A percentile compares a stretch with the other conserved stretches of the same genome.
phyloP scores from a whole-genome alignment of 768 basidiomycete genomes.

The Russula dissimulans region DNA sequence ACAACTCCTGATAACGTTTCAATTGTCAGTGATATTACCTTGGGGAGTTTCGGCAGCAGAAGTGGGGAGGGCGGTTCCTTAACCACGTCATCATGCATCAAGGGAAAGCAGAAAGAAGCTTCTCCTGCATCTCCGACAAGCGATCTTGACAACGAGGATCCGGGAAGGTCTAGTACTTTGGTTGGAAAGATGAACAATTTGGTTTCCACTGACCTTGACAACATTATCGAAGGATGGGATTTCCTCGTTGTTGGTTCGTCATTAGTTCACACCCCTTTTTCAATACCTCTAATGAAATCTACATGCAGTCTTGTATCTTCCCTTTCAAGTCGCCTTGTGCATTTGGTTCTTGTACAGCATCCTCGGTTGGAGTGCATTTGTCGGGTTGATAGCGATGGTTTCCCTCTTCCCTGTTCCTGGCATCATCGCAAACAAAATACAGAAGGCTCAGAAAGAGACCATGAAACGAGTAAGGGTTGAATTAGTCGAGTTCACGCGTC shows the following conservation, averaged over 20 bases:
- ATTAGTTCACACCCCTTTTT: neutral
- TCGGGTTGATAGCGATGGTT: conserved; percentile 35
- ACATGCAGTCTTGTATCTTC: conserved; percentile 27
- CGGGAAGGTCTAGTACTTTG: conserved; percentile 33
- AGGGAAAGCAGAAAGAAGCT: conserved; percentile 16
- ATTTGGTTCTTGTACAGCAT: conserved; percentile 36
- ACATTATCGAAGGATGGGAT: conserved; percentile 25
- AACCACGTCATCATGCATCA: conserved; percentile 11
- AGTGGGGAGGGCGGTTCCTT: conserved; percentile 16
- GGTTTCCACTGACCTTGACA: conserved; percentile 51
- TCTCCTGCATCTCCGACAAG: neutral
- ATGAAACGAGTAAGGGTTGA: conserved; percentile 31
- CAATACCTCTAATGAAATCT: neutral
- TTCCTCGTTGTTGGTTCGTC: conserved; percentile 17
- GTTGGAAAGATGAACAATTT: conserved; percentile 74
- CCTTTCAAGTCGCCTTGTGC: conserved; percentile 34
- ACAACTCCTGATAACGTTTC: conserved; percentile 23
- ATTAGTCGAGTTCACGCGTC: neutral
- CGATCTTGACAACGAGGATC: neutral
- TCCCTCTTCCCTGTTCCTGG: conserved; percentile 37
- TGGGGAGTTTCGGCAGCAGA: conserved; percentile 4
- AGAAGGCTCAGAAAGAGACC: conserved; percentile 29
- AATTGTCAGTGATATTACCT: conserved; percentile 4
- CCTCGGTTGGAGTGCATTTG: conserved; percentile 43
- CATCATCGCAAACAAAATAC: conserved; percentile 29